Conservation (phyloP, 2,329 filamentous ascomycete genomes). For the Cladophialophora yegresii region DNA sequence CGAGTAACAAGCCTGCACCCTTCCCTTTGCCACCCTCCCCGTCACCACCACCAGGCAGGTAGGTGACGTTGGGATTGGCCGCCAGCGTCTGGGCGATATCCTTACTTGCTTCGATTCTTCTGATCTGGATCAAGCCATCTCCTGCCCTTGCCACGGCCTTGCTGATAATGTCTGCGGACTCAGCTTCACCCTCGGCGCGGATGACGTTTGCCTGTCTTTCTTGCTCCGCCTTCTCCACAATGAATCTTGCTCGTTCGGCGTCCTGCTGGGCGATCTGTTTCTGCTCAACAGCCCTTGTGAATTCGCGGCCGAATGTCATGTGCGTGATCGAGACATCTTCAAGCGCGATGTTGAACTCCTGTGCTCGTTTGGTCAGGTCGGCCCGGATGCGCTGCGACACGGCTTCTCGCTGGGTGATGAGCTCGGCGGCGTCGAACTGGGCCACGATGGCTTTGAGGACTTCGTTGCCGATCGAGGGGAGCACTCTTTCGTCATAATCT, state of each 20-base stretch:
- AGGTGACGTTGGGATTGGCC: conserved; percentile 91
- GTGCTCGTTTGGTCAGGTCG: conserved; percentile 87
- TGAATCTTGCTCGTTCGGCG: conserved; percentile 93
- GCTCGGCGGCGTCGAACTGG: conserved; percentile 96
- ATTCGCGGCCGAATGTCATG: conserved; percentile 99
- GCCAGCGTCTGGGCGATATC: conserved; percentile 92
- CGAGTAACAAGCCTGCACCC: conserved; percentile 67
- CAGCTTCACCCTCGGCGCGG: conserved; percentile 94
- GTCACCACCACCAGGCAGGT: conserved; percentile 72
- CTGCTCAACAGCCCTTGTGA: conserved; percentile 98
- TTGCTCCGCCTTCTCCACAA: conserved; percentile 98
- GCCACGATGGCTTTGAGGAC: conserved; percentile 98
- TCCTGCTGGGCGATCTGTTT: conserved; percentile 99
- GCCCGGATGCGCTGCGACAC: conserved; percentile 91
- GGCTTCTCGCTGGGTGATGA: conserved; percentile 98
- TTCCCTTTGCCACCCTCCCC: conserved; percentile 61
- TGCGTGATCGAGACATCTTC: conserved; percentile 99
- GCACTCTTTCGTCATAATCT: conserved; percentile 97
- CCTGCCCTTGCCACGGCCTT: conserved; percentile 91
- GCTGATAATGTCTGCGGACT: conserved; percentile 92
- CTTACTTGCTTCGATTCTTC: conserved; percentile 93
- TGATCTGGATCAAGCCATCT: conserved; percentile 91
- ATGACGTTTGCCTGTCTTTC: conserved; percentile 99
- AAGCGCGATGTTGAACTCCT: conserved; percentile 98
- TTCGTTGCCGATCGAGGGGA: conserved; percentile 98